These are phyloP conservation scores for Astraeus odoratus DNA, from an alignment of 768 basidiomycete genomes.

Conservation along the genomic window DNA sequence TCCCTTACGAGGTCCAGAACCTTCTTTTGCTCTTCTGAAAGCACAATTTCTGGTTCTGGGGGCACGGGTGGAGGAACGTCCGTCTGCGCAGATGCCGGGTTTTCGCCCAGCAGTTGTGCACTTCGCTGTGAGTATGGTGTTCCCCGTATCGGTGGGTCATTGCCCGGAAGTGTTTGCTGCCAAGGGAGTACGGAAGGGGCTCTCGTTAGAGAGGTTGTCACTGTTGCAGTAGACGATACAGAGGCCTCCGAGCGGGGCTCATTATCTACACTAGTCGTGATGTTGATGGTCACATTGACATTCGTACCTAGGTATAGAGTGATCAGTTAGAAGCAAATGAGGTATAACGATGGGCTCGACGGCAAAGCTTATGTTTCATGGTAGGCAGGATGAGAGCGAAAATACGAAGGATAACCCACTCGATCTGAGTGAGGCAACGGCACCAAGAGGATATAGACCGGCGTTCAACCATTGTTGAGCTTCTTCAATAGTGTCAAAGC, in stretches of 20 bases:
- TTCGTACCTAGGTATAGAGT: not conserved
- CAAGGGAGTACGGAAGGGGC: not conserved
- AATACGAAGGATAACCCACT: conserved; percentile 12
- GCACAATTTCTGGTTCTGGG: conserved; percentile 13
- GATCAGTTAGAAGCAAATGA: not conserved
- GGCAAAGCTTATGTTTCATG: no score
- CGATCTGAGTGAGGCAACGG: conserved; percentile 7
- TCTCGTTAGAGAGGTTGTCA: not conserved
- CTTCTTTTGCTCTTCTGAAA: conserved; percentile 34
- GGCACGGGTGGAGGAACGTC: not conserved
- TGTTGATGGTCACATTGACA: not conserved
- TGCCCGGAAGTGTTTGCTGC: not conserved
- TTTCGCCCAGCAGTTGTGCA: not conserved
- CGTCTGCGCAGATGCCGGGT: not conserved
- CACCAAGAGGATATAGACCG: conserved; percentile 8
- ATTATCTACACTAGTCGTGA: not conserved
- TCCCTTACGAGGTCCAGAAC: conserved; percentile 42
- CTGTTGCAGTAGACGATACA: not conserved
- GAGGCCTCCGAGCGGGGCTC: not conserved
- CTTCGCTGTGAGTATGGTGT: not conserved
- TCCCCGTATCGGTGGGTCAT: not conserved
- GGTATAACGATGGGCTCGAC: not conserved
- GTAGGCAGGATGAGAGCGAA: not conserved
- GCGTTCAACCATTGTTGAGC: conserved; percentile 19
- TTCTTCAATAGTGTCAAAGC: conserved; percentile 24